These are phyloP conservation scores for Acacia acuminata DNA, from an alignment of 306 rosid species.

Conservation along the genomic window DNA sequence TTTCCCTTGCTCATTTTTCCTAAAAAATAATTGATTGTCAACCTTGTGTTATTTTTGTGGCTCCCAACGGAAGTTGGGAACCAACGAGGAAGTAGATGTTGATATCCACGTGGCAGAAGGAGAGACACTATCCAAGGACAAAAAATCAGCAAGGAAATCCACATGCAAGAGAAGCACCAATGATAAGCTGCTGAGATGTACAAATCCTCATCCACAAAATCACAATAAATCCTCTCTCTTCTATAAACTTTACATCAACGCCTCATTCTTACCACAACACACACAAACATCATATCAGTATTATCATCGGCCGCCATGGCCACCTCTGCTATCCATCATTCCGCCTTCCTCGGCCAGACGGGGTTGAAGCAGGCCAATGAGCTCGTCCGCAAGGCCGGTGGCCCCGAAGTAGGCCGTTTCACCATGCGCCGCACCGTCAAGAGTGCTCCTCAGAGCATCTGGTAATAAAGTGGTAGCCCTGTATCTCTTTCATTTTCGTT, in stretches of 20 bases:
- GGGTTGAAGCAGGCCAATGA: slow-evolving; percentile 81
- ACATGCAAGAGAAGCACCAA: slow-evolving; percentile 52
- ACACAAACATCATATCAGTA: background rate
- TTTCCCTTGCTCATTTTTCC: too few relatives aligned
- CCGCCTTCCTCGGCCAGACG: slow-evolving; percentile 82
- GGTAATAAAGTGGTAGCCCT: slow-evolving; percentile 19
- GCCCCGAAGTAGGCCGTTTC: slow-evolving; percentile 58
- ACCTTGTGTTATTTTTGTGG: slow-evolving; percentile 37
- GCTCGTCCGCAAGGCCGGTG: slow-evolving; percentile 68
- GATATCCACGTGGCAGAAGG: slow-evolving; percentile 59
- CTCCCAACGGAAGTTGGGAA: slow-evolving; percentile 24
- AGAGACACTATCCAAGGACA: slow-evolving; percentile 5
- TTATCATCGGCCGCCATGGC: slow-evolving; percentile 48
- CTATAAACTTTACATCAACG: slow-evolving; percentile 24
- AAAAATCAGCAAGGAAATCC: slow-evolving; percentile 64
- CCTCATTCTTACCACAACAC: background rate
- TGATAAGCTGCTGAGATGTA: slow-evolving; percentile 69
- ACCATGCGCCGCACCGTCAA: slow-evolving; percentile 86
- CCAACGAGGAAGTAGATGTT: slow-evolving; percentile 37
- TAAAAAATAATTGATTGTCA: too few relatives aligned
- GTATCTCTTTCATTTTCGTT: background rate
- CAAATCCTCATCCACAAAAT: slow-evolving; percentile 83
- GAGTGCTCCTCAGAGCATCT: slow-evolving; percentile 86
- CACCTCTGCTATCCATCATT: slow-evolving; percentile 78
- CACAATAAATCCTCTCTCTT: slow-evolving; percentile 33